phyloP scores from a whole-genome alignment of 2,329 filamentous ascomycete species.

The Pseudogymnoascus sp. region DNA sequence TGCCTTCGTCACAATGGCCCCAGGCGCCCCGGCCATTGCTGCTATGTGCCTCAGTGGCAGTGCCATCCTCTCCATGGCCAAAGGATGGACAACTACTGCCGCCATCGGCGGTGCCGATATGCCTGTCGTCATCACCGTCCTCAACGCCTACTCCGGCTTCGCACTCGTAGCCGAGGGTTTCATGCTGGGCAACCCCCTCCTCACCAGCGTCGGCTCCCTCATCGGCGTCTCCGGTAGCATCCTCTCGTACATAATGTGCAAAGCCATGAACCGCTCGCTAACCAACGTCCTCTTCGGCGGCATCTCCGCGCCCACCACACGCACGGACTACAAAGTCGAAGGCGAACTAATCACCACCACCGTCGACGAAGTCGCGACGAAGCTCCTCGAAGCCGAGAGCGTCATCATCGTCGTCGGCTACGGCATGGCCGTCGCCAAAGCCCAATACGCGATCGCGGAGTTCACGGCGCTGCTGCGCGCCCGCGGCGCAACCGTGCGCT shows the following conservation, averaged over 20 bases:
- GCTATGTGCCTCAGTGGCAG: constrained; percentile 72
- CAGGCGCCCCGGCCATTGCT: constrained; percentile 70
- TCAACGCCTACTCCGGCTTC: constrained; percentile 88
- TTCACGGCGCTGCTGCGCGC: constrained; percentile 68
- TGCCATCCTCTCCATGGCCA: constrained; percentile 70
- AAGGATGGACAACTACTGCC: constrained; percentile 81
- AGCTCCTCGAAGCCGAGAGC: constrained; percentile 67
- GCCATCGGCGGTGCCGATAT: constrained; percentile 92
- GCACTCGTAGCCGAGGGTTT: constrained; percentile 84
- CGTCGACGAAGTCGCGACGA: constrained; percentile 73
- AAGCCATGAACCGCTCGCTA: constrained; percentile 87
- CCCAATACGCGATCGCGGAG: constrained; percentile 82
- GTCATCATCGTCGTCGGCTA: constrained; percentile 86
- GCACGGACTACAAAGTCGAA: constrained; percentile 66
- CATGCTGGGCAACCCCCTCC: constrained; percentile 80
- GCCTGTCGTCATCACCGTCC: constrained; percentile 83
- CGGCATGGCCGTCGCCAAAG: constrained; percentile 90
- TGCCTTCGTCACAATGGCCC: constrained; percentile 73
- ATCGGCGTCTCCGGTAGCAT: constrained; percentile 88
- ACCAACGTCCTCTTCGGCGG: constrained; percentile 86
- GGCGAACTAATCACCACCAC: constrained; percentile 71
- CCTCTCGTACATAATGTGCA: constrained; percentile 78
- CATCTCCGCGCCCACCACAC: constrained; percentile 55
- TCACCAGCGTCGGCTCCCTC: constrained; percentile 78
- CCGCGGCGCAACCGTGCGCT: constrained; percentile 74